These are phyloP conservation scores for Teratosphaeriaceae sp. DNA, from an alignment of 2,329 filamentous ascomycete genomes.

Conservation along the genomic window DNA sequence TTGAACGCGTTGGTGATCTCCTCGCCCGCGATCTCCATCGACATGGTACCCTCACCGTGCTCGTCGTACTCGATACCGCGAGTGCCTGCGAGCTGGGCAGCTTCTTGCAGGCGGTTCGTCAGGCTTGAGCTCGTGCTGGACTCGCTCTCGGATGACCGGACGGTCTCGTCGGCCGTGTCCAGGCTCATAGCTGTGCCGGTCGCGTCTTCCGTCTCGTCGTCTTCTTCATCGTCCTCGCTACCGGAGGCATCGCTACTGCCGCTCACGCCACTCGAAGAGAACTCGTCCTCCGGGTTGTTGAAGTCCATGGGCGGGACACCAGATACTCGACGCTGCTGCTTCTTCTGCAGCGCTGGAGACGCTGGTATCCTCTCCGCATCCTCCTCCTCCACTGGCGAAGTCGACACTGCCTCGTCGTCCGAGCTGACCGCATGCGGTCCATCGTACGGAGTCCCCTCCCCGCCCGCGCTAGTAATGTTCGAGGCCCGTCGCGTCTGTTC, in stretches of 20 bases:
- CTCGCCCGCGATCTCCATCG: constrained; percentile 52
- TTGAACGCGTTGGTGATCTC: constrained; percentile 68
- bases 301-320: constrained; percentile 59
- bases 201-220: constrained; percentile 49
- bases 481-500: constrained; percentile 72
- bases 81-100: constrained; percentile 68
- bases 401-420: constrained; percentile 51
- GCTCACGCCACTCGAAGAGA: constrained; percentile 75
- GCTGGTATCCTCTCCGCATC: constrained; percentile 44
- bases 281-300: constrained; percentile 57
- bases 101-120: constrained; percentile 70
- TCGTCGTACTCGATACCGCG: constrained; percentile 57
- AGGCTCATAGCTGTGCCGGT: constrained; percentile 78
- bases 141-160: constrained; percentile 28
- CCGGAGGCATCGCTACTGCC: constrained; percentile 40
- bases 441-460: constrained; percentile 23
- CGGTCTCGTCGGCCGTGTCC: constrained; percentile 51
- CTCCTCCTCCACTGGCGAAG: constrained; percentile 54
- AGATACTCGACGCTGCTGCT: constrained; percentile 57
- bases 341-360: constrained; percentile 59
- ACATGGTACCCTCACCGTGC: constrained; percentile 40
- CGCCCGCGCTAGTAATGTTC: constrained; percentile 40
- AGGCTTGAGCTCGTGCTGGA: constrained; percentile 61
- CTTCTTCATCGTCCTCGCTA: constrained; percentile 48
- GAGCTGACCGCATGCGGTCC: constrained; percentile 32